Conservation (phyloP, 208 protist genomes). For the Wallacemonas sp. region DNA sequence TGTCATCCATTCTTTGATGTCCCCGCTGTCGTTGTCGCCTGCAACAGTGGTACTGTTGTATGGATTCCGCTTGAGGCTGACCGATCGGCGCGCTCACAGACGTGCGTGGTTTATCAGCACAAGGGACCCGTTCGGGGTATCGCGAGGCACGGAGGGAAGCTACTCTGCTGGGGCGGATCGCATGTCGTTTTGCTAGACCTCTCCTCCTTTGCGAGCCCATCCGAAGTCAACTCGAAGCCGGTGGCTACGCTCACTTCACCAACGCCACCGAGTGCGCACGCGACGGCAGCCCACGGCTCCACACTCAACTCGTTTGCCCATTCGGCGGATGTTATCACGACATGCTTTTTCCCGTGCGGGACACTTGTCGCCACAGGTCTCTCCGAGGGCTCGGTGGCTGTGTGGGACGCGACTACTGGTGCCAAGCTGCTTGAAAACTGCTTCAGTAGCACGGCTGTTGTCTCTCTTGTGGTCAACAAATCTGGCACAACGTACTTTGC, state of each 20-base stretch:
- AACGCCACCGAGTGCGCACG: neutral
- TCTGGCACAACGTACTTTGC: constrained; percentile 77
- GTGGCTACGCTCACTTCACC: neutral
- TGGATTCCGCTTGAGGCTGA: constrained; percentile 47
- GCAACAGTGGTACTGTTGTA: constrained; percentile 47
- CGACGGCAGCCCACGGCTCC: constrained; percentile 11
- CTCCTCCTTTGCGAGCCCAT: constrained; percentile 12
- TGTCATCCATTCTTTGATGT: constrained; percentile 74
- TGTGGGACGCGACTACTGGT: constrained; percentile 69
- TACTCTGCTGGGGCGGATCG: constrained; percentile 71
- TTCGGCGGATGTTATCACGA: constrained; percentile 57
- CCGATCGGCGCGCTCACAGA: neutral
- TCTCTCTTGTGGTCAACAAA: constrained; percentile 56
- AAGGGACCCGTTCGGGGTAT: constrained; percentile 48
- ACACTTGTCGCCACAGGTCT: constrained; percentile 69
- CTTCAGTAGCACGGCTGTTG: constrained; percentile 61
- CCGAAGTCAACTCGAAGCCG: neutral
- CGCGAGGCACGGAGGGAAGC: constrained; percentile 29
- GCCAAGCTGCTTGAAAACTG: constrained; percentile 62
- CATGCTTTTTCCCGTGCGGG: constrained; percentile 75
- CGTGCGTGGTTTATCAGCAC: constrained; percentile 41
- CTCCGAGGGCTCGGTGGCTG: constrained; percentile 70
- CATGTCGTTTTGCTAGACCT: constrained; percentile 60
- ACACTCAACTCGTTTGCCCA: constrained; percentile 53
- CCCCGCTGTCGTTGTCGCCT: constrained; percentile 55